Conservation (phyloP, 345 rosid species). For the Dipteronia dyeriana region DNA sequence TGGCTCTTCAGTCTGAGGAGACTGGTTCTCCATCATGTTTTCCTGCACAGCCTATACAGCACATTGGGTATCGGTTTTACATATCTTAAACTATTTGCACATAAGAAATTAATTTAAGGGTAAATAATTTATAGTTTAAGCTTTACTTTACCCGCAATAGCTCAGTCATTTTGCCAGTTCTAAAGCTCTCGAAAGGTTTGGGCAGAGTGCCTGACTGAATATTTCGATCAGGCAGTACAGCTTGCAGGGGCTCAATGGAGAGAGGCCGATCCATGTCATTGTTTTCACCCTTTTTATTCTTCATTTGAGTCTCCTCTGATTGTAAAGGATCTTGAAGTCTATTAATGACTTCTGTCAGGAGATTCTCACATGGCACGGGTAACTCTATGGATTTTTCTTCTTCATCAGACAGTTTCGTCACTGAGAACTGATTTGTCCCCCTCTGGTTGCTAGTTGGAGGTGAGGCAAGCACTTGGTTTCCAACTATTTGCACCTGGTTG, state of each 20-base stretch:
- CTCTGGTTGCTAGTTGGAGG: conserved; percentile 28
- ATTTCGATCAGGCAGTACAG: conserved; percentile 43
- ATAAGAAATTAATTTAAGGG: not conserved
- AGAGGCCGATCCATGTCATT: conserved; percentile 46
- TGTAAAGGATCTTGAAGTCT: conserved; percentile 42
- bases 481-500: conserved; percentile 24
- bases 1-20: conserved; percentile 25
- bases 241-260: conserved; percentile 64
- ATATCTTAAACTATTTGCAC: not conserved
- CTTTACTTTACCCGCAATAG: conserved; percentile 68
- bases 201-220: conserved; percentile 40
- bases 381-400: conserved; percentile 29
- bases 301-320: conserved; percentile 34
- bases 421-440: conserved; percentile 23
- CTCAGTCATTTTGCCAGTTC: conserved; percentile 81
- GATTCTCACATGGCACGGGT: conserved; percentile 60
- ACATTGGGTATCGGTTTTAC: not conserved
- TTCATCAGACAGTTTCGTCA: conserved; percentile 20
- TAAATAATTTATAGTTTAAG: not conserved
- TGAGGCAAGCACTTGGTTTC: conserved; percentile 24
- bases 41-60: conserved; percentile 85
- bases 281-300: conserved; percentile 29
- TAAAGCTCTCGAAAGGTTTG: conserved; percentile 53
- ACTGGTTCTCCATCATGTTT: conserved; percentile 56
- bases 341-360: conserved; percentile 57